These are phyloP conservation scores for Lyophyllum atratum DNA, from an alignment of 768 basidiomycete genomes.

Conservation along the genomic window DNA sequence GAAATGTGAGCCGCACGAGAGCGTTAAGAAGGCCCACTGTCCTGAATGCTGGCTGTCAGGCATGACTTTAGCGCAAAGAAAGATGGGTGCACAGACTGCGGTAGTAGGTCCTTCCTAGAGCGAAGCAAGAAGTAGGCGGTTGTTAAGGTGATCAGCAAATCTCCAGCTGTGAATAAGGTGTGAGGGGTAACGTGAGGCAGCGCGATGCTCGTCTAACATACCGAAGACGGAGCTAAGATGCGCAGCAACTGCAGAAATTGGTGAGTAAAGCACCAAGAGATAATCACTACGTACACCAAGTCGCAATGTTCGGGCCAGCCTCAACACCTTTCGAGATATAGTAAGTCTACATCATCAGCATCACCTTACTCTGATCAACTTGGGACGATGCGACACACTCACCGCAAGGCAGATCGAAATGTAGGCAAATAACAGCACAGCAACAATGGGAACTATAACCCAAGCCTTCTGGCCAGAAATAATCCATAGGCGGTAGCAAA, in stretches of 20 bases:
- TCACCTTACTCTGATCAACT: not conserved
- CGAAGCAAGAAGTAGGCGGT: slow-evolving; percentile 31
- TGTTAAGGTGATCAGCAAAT: slow-evolving; percentile 25
- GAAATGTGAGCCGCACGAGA: slow-evolving; percentile 28
- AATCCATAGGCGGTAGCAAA: slow-evolving; percentile 30
- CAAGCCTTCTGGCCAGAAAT: slow-evolving; percentile 25
- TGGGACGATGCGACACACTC: not conserved
- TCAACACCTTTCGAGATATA: slow-evolving; percentile 19
- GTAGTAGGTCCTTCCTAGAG: slow-evolving; percentile 27
- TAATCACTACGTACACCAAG: slow-evolving; percentile 34
- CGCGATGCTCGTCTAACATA: slow-evolving; percentile 6
- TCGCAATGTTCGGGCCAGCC: slow-evolving; percentile 19
- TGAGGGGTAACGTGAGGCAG: not conserved
- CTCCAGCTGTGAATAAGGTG: slow-evolving; percentile 23
- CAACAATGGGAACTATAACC: slow-evolving; percentile 22
- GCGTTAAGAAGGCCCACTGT: slow-evolving; percentile 29
- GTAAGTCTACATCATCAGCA: slow-evolving; percentile 21
- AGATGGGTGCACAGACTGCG: slow-evolving; percentile 21
- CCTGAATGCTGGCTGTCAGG: slow-evolving; percentile 7
- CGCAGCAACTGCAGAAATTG: slow-evolving; percentile 23
- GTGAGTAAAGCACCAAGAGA: not conserved
- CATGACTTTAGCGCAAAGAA: not conserved
- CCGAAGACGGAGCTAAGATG: slow-evolving; percentile 30
- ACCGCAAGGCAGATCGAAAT: slow-evolving; percentile 29
- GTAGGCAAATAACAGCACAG: slow-evolving; percentile 30